Evolutionary conservation across 2,329 filamentous ascomycete species (phyloP).

Genomic region (Ophiostoma sp.): DNA sequence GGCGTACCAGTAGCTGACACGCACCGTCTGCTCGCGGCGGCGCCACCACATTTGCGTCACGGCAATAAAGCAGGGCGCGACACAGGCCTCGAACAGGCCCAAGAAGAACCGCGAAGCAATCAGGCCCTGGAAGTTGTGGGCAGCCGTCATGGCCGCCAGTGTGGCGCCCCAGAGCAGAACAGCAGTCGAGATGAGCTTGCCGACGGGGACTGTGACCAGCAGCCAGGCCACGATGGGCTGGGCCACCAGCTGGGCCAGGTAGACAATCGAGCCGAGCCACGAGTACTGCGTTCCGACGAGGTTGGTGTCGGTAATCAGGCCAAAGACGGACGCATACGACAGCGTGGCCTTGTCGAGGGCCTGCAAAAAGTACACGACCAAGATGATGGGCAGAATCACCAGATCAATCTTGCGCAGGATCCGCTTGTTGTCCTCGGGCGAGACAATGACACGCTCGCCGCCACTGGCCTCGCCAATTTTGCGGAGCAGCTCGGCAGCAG

Average conservation of each 20-base stretch:
- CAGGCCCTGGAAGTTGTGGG: constrained; percentile 39
- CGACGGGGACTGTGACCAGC: constrained; percentile 34
- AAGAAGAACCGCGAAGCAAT: constrained; percentile 43
- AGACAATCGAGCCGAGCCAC: constrained; percentile 40
- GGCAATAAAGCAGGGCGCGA: constrained; percentile 55
- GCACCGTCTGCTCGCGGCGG: constrained; percentile 57
- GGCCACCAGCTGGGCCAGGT: constrained; percentile 38
- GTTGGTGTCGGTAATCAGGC: constrained; percentile 28
- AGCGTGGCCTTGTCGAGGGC: constrained; percentile 32
- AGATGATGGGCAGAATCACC: constrained; percentile 48
- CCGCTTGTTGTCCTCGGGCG: constrained; percentile 52
- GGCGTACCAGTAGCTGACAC: constrained; percentile 60
- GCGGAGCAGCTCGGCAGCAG: constrained; percentile 30
- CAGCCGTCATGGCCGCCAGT: constrained; percentile 34
- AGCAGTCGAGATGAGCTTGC: constrained; percentile 32
- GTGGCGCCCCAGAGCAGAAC: constrained; percentile 34
- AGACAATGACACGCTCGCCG: constrained; percentile 44
- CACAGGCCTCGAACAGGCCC: constrained; percentile 41
- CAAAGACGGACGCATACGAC: constrained; percentile 32
- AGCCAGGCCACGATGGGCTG: constrained; percentile 33
- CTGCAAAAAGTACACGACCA: constrained; percentile 33
- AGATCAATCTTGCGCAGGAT: constrained; percentile 54
- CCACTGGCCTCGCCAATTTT: constrained; percentile 25
- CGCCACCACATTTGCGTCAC: constrained; percentile 65
- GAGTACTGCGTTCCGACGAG: constrained; percentile 31